A percentile compares a stretch with the other conserved stretches of the same genome.
These are phyloP conservation scores for Suillus paluster DNA, from an alignment of 768 basidiomycete species.

Conservation along the genomic window DNA sequence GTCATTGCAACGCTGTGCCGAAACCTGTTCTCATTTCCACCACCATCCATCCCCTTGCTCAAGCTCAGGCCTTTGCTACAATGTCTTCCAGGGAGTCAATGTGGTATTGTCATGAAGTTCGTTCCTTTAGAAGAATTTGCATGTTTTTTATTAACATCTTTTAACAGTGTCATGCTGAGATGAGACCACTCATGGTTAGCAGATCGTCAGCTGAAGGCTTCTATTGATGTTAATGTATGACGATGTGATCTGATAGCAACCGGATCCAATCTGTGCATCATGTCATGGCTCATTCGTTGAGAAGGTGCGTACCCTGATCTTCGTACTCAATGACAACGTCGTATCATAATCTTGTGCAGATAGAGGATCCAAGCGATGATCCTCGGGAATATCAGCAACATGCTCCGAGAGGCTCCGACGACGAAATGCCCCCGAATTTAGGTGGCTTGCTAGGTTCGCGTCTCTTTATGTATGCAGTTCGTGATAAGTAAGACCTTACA, in stretches of 20 bases:
- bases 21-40: constrained; percentile 2
- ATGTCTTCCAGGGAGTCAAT: constrained; percentile 77
- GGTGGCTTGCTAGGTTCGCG: constrained; percentile 7
- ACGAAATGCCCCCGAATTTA: constrained; percentile 29
- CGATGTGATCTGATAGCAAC: constrained; percentile 50
- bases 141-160: constrained; percentile 9
- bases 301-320: constrained; percentile 47
- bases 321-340: background rate
- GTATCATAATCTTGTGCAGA: constrained; percentile 43
- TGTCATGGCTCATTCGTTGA: constrained; percentile 86
- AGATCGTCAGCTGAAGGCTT: constrained; percentile 10
- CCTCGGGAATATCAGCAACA: constrained; percentile 66
- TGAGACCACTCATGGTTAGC: constrained; percentile 80
- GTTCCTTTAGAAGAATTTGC: constrained; percentile 11
- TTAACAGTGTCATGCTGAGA: constrained; percentile 82
- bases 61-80: background rate
- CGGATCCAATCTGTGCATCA: constrained; percentile 82
- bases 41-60: constrained; percentile 10
- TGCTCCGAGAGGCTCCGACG: constrained; percentile 28
- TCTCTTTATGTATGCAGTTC: background rate
- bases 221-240: constrained; percentile 2
- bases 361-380: constrained; percentile 77
- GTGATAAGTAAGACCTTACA: background rate
- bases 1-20: constrained; percentile 3
- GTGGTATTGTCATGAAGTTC: constrained; percentile 81